Conservation (phyloP, 768 basidiomycete species). For the Pulveroboletus frians region DNA sequence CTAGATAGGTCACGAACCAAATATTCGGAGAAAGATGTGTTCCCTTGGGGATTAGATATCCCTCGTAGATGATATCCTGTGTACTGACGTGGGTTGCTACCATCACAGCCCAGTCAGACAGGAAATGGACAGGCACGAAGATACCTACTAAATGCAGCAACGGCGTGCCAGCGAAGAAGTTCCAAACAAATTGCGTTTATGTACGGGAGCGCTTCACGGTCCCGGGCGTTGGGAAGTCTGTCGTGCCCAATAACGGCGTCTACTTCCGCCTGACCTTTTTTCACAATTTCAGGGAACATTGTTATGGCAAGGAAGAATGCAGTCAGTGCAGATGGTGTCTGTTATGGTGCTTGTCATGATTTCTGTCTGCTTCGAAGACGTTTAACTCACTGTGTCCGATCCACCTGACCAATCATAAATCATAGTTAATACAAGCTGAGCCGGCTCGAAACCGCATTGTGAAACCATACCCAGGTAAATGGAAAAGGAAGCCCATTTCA, state of each 20-base stretch:
- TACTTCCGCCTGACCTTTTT: constrained; percentile 10
- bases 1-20: too few species aligned
- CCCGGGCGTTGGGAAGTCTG: constrained; percentile 7
- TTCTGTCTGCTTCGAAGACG: constrained; percentile 16
- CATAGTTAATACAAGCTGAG: too few species aligned
- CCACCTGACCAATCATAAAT: constrained; percentile 20
- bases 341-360: not conserved
- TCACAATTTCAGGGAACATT: not conserved
- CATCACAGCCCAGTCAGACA: not conserved
- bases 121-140: not conserved
- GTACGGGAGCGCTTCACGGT: constrained; percentile 14
- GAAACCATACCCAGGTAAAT: constrained; percentile 15
- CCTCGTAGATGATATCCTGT: too few species aligned
- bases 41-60: too few species aligned
- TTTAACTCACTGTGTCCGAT: constrained; percentile 15
- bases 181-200: constrained; percentile 16
- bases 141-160: constrained; percentile 1
- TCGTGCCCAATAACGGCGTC: constrained; percentile 8
- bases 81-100: too few species aligned
- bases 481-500: constrained; percentile 15
- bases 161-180: constrained; percentile 4
- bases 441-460: not conserved
- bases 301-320: constrained; percentile 21
- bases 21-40: too few species aligned
- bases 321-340: constrained; percentile 4